Evolutionary conservation across 1,284 basidiomycete genomes (phyloP).

Genomic region (Microstroma glucosiphilum): DNA sequence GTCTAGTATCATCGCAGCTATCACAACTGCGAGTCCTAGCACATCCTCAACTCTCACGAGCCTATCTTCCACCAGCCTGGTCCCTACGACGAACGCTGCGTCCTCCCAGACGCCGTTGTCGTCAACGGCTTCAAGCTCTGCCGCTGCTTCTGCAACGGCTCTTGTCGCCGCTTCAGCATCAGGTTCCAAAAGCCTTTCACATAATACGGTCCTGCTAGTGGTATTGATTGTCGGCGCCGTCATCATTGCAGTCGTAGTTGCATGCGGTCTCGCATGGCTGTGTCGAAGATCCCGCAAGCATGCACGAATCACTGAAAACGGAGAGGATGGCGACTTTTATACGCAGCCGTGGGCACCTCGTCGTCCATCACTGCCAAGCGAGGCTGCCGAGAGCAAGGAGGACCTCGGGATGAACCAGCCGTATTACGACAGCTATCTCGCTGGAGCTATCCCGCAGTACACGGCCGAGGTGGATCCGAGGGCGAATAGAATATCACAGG

Average conservation of each 20-base stretch:
- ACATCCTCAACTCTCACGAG: background rate
- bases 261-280: slow-evolving; percentile 1
- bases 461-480: too few species aligned
- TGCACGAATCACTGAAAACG: too few species aligned
- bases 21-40: too few species aligned
- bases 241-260: background rate
- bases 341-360: too few species aligned
- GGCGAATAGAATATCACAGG: too few species aligned
- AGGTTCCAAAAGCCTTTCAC: background rate
- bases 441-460: too few species aligned
- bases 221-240: slow-evolving; percentile 1
- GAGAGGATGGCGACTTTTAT: too few species aligned
- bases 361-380: too few species aligned
- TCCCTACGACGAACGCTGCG: background rate
- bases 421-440: too few species aligned
- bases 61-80: background rate
- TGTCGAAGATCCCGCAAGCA: background rate
- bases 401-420: too few species aligned
- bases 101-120: background rate
- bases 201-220: background rate
- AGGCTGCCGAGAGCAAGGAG: too few species aligned
- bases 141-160: background rate
- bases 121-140: background rate
- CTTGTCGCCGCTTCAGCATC: background rate
- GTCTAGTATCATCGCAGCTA: too few species aligned